Conservation (phyloP, 2,329 filamentous ascomycete genomes). For the Phaeomoniella chlamydospora region DNA sequence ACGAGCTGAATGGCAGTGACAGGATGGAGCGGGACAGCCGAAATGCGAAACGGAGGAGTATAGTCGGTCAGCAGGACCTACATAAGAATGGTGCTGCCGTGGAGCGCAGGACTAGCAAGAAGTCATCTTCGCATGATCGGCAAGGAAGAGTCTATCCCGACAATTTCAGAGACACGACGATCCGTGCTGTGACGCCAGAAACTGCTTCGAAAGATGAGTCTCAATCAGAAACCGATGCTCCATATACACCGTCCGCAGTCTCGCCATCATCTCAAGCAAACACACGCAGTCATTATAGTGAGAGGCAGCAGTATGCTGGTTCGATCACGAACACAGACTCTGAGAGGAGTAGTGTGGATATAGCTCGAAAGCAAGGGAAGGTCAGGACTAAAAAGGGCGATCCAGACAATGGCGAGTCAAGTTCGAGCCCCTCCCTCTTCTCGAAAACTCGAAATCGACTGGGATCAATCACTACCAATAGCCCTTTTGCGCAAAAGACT, state of each 20-base stretch:
- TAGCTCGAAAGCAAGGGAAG: constrained; percentile 9
- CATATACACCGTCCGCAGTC: not conserved
- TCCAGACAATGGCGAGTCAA: not conserved
- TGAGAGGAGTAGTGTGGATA: constrained; percentile 20
- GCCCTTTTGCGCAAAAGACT: constrained; percentile 16
- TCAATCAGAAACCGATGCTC: not conserved
- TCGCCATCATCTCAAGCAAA: not conserved
- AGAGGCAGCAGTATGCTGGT: not conserved
- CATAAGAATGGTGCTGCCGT: constrained; percentile 12
- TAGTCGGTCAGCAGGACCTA: not conserved
- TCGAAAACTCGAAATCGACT: constrained; percentile 20
- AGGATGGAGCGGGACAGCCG: not conserved
- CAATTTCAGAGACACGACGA: constrained; percentile 26
- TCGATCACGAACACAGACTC: constrained; percentile 12
- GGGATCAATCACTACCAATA: constrained; percentile 21
- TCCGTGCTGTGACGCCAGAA: constrained; percentile 32
- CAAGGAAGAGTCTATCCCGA: constrained; percentile 31
- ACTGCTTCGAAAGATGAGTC: constrained; percentile 10
- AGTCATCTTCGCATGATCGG: constrained; percentile 30
- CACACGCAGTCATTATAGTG: not conserved
- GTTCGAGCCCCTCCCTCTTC: constrained; percentile 11
- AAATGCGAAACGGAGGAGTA: not conserved
- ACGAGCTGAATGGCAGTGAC: not conserved
- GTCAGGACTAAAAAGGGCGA: not conserved
- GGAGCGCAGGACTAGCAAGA: constrained; percentile 29